A percentile compares a stretch with the other conserved stretches of the same genome.
These are phyloP conservation scores for Elsinoe perseae DNA, from an alignment of 2,329 filamentous ascomycete genomes.

Conservation along the genomic window DNA sequence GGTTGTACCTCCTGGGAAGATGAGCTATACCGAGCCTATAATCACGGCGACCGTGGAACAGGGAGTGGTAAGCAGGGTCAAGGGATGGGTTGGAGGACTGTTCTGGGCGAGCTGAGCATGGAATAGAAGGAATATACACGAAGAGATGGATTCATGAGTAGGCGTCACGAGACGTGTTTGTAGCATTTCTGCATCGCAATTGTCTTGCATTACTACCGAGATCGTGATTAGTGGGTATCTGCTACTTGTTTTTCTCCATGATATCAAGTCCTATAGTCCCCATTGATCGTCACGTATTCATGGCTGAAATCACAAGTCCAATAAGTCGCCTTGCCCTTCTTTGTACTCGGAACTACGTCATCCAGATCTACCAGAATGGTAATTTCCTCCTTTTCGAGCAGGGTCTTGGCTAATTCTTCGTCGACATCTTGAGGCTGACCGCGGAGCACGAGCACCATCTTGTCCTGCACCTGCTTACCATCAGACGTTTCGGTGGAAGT, in stretches of 20 bases:
- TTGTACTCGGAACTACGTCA: slow-evolving; percentile 35
- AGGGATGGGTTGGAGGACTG: background rate
- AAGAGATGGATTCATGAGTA: background rate
- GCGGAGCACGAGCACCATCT: slow-evolving; percentile 62
- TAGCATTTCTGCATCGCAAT: background rate
- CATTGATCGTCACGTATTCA: slow-evolving; percentile 67
- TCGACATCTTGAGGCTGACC: slow-evolving; percentile 75
- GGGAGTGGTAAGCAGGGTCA: background rate
- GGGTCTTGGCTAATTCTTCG: slow-evolving; percentile 67
- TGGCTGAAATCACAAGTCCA: slow-evolving; percentile 86
- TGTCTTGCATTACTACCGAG: background rate
- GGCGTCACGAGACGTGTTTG: slow-evolving; percentile 3
- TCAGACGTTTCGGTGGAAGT: slow-evolving; percentile 35
- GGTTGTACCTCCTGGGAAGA: background rate
- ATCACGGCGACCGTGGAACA: background rate
- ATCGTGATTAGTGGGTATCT: background rate
- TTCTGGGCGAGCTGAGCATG: slow-evolving; percentile 10
- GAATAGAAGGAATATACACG: background rate
- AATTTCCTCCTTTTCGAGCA: slow-evolving; percentile 67
- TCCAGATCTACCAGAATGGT: slow-evolving; percentile 70
- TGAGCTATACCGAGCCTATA: background rate
- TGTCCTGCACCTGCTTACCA: slow-evolving; percentile 64
- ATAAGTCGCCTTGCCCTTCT: slow-evolving; percentile 53
- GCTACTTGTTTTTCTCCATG: background rate
- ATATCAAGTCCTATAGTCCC: slow-evolving; percentile 54